Evolutionary conservation across 192 early-diverging fungal species (phyloP), one percentile per base, ranked within the genome.

Genomic region (Rhizophagus prolifer): DNA sequence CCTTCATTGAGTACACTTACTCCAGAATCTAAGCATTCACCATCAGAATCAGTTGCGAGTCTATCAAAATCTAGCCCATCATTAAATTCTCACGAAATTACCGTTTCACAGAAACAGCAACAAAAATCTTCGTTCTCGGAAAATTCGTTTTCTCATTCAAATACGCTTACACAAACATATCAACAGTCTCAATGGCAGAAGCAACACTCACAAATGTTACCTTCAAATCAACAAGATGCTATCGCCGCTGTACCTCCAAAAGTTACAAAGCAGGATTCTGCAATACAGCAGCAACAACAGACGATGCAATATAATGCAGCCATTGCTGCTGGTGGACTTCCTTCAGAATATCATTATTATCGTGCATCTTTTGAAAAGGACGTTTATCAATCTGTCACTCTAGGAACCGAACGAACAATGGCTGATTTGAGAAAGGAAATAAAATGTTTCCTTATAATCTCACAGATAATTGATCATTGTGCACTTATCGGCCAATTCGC

Each of bases 401-500:
- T 12, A 26, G 30, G 30, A 13, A 64, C 14, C 10, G 62, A 64
- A 64, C 21, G 23, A 30, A 64, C 62, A 30, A 16, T 30, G 30
- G 62, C 30, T 30, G 62, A 64, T 16, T 31, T 64, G 28, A 64
- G n/a, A 64, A 64, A 64, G 28, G 62, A 21, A 54, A 54, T 4
- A 21, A 21, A 19, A 16, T 34, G 31, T 2, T 34, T 34, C 31
- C 31, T 34, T 34, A 14, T 54, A 5, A 54, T 54, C 2, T 64
- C 6, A 19, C 23, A 70, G 68, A 70, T 70, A 47, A 50, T 70
- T n/a, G 44, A 70, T n/a, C 38, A 70, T 70, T 70, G 68, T 26
- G 12, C 68, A 13, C 9, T 28, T 23, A 70, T 70, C 12, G 25
- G 68, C 3, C 68, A 70, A 70, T 70, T 70, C 26, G 68, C 68